Conservation (phyloP, 2,329 filamentous ascomycete genomes). For the Penicillium frequentans region DNA sequence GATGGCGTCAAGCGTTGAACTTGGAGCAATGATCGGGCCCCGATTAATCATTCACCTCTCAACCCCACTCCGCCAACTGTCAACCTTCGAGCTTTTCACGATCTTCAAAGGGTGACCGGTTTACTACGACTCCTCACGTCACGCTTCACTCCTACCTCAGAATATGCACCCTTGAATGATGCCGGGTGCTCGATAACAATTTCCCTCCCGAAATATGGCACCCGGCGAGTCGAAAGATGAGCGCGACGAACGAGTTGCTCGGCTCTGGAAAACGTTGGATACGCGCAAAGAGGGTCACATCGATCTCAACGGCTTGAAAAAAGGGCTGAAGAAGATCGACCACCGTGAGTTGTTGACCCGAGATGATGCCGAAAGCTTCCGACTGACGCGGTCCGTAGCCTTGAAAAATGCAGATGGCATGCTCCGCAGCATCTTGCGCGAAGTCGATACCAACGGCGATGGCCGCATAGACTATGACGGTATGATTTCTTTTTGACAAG, state of each 20-base stretch:
- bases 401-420: conserved; percentile 90
- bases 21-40: conserved; percentile 31
- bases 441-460: conserved; percentile 84
- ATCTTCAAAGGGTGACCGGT: not conserved
- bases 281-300: conserved; percentile 73
- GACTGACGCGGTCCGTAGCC: conserved; percentile 41
- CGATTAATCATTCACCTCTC: conserved; percentile 33
- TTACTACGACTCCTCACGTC: conserved; percentile 15
- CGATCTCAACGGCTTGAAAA: conserved; percentile 80
- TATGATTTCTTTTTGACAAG: conserved; percentile 40
- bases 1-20: conserved; percentile 33
- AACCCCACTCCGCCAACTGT: conserved; percentile 16
- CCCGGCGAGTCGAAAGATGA: conserved; percentile 71
- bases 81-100: conserved; percentile 8
- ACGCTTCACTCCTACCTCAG: conserved; percentile 3
- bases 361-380: conserved; percentile 22
- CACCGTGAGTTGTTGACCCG: conserved; percentile 66
- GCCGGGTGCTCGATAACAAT: conserved; percentile 49
- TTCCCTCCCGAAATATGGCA: conserved; percentile 57
- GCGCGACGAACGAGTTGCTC: conserved; percentile 77
- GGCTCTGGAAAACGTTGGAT: conserved; percentile 82
- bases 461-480: conserved; percentile 89
- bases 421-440: conserved; percentile 74
- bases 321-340: conserved; percentile 82
- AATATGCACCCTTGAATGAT: conserved; percentile 38